phyloP scores from a whole-genome alignment of 192 early-diverging fungal genomes.

The Backusella circina region DNA sequence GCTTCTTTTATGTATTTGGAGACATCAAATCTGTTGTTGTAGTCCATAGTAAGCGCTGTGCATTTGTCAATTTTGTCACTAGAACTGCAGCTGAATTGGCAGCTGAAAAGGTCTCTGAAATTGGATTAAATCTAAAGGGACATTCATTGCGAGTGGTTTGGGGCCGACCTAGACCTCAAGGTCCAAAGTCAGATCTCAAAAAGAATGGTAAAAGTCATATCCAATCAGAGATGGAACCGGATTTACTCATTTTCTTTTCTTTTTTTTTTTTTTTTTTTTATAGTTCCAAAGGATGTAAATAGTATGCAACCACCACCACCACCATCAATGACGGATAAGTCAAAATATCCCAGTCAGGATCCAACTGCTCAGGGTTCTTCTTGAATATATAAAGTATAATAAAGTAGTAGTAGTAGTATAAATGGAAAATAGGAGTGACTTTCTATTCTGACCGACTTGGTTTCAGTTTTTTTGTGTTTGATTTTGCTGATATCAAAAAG shows the following conservation, averaged over 20 bases:
- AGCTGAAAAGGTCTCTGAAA: slow-evolving; percentile 58
- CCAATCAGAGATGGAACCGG: neutral
- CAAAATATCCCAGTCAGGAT: slow-evolving; percentile 54
- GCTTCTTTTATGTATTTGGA: slow-evolving; percentile 79
- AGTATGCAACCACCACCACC: slow-evolving; percentile 18
- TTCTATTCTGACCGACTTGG: neutral
- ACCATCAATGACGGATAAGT: slow-evolving; percentile 23
- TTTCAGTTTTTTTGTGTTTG: neutral
- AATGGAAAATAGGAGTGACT: neutral
- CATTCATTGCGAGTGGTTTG: slow-evolving; percentile 74
- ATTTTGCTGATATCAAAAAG: neutral
- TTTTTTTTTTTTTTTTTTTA: neutral
- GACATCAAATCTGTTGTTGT: slow-evolving; percentile 88
- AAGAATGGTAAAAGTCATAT: neutral
- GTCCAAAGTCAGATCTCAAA: slow-evolving; percentile 45
- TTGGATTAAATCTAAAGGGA: slow-evolving; percentile 71
- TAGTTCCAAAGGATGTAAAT: slow-evolving; percentile 4
- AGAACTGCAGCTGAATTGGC: slow-evolving; percentile 86
- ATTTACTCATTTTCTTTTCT: neutral
- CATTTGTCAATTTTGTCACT: slow-evolving; percentile 87
- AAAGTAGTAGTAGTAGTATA: neutral
- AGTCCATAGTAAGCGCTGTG: slow-evolving; percentile 74
- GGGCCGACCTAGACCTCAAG: slow-evolving; percentile 74
- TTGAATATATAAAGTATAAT: neutral
- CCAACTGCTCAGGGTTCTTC: slow-evolving; percentile 51